phyloP scores from a whole-genome alignment of 495 filamentous ascomycete genomes.

The Podospora didyma region DNA sequence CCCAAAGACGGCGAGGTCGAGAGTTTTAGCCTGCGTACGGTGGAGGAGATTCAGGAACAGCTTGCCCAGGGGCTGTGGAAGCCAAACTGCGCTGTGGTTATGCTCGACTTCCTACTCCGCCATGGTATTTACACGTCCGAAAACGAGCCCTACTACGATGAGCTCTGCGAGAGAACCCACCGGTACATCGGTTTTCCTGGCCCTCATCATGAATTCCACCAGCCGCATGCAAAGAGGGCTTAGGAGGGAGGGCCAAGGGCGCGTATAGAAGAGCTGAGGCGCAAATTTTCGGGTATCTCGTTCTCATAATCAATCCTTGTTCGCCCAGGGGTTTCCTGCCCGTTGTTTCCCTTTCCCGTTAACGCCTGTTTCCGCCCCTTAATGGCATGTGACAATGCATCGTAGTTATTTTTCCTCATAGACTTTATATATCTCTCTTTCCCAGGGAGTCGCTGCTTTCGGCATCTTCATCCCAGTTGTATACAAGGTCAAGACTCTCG shows the following conservation, averaged over 20 bases:
- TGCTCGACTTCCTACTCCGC: conserved; percentile 87
- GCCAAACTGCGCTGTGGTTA: conserved; percentile 81
- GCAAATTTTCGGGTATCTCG: conserved; percentile 23
- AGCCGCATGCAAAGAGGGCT: conserved; percentile 1
- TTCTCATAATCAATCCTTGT: neutral
- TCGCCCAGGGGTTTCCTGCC: neutral
- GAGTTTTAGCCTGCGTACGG: conserved; percentile 70
- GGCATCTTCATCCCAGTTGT: neutral
- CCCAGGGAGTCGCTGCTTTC: too few species aligned
- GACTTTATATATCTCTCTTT: neutral
- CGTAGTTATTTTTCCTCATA: neutral
- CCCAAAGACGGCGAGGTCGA: conserved; percentile 88
- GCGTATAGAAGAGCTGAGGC: conserved; percentile 6
- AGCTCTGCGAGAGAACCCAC: conserved; percentile 73
- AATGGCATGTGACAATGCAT: neutral
- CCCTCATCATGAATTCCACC: conserved; percentile 42
- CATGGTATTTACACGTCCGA: conserved; percentile 77
- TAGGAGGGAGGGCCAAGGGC: conserved; percentile 2
- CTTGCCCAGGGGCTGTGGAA: conserved; percentile 78
- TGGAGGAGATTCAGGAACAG: conserved; percentile 69
- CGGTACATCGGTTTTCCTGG: conserved; percentile 78
- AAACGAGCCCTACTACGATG: conserved; percentile 77
- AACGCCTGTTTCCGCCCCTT: conserved; percentile 3
- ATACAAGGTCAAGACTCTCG: too few species aligned
- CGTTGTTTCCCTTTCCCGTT: conserved; percentile 1